phyloP scores from a whole-genome alignment of 495 filamentous ascomycete genomes.

The Daldinia bambusicola region DNA sequence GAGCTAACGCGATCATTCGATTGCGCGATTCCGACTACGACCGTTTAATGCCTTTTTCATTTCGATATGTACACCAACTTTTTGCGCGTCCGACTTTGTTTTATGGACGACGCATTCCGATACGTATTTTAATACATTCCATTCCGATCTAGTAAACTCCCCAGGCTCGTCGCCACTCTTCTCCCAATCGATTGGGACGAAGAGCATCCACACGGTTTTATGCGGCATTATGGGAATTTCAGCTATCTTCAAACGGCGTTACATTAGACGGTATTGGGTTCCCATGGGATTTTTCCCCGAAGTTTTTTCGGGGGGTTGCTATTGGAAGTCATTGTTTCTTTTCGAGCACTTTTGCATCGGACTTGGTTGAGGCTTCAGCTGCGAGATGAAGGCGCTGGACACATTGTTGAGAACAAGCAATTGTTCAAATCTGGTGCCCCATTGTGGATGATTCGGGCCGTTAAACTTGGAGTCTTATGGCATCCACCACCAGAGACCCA shows the following conservation, averaged over 20 bases:
- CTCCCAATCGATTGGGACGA: conserved; percentile 50
- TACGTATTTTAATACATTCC: conserved; percentile 58
- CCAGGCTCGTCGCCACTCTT: conserved; percentile 54
- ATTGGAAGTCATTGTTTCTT: conserved; percentile 23
- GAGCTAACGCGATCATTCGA: conserved; percentile 21
- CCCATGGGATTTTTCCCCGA: conserved; percentile 43
- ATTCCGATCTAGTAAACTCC: conserved; percentile 49
- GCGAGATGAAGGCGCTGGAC: background rate
- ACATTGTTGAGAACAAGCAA: conserved; percentile 14
- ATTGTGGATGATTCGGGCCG: conserved; percentile 35
- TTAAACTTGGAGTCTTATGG: conserved; percentile 8
- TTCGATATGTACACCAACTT: conserved; percentile 41
- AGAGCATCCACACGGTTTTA: conserved; percentile 41
- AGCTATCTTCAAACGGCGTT: conserved; percentile 48
- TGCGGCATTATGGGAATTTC: conserved; percentile 40
- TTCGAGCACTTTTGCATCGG: conserved; percentile 36
- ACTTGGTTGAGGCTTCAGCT: conserved; percentile 12
- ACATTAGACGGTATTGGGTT: conserved; percentile 49
- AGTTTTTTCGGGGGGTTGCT: conserved; percentile 38
- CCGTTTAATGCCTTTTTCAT: conserved; percentile 34
- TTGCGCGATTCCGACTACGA: conserved; percentile 34
- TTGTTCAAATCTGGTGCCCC: conserved; percentile 24
- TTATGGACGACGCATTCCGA: conserved; percentile 52
- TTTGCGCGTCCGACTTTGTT: conserved; percentile 48
- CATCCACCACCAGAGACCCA: conserved; percentile 28